phyloP scores from a whole-genome alignment of 495 filamentous ascomycete genomes.

The Tetracladium marchalianum region DNA sequence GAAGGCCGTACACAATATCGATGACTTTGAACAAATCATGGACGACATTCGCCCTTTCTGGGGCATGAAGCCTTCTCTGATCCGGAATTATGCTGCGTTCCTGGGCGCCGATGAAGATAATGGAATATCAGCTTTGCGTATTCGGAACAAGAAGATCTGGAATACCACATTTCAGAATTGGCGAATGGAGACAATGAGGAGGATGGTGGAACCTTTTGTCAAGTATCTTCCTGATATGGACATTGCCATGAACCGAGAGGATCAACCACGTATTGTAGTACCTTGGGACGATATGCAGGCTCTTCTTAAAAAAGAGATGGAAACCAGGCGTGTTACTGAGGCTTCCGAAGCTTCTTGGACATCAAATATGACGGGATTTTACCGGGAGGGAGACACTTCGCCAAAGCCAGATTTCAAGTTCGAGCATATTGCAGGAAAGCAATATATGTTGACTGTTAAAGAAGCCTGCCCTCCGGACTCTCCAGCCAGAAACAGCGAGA shows the following conservation, averaged over 20 bases:
- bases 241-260: slow-evolving; percentile 57
- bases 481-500: slow-evolving; percentile 35
- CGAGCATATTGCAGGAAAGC: slow-evolving; percentile 8
- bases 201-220: slow-evolving; percentile 41
- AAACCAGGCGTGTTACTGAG: slow-evolving; percentile 8
- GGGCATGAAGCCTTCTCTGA: slow-evolving; percentile 44
- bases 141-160: slow-evolving; percentile 14
- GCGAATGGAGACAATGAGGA: slow-evolving; percentile 39
- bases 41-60: slow-evolving; percentile 65
- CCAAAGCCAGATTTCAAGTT: slow-evolving; percentile 10
- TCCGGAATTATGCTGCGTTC: slow-evolving; percentile 44
- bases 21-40: slow-evolving; percentile 63
- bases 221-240: slow-evolving; percentile 62
- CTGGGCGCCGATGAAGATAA: slow-evolving; percentile 24
- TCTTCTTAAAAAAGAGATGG: slow-evolving; percentile 6
- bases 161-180: slow-evolving; percentile 44
- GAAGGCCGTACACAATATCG: slow-evolving; percentile 48
- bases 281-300: slow-evolving; percentile 54
- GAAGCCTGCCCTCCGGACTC: slow-evolving; percentile 51
- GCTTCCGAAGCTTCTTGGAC: slow-evolving; percentile 13
- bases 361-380: slow-evolving; percentile 12
- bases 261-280: slow-evolving; percentile 58
- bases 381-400: slow-evolving; percentile 4
- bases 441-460: slow-evolving; percentile 40
- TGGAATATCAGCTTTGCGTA: slow-evolving; percentile 19